Conservation (phyloP, 2,329 filamentous ascomycete species). For the Lecanosticta acicola region DNA sequence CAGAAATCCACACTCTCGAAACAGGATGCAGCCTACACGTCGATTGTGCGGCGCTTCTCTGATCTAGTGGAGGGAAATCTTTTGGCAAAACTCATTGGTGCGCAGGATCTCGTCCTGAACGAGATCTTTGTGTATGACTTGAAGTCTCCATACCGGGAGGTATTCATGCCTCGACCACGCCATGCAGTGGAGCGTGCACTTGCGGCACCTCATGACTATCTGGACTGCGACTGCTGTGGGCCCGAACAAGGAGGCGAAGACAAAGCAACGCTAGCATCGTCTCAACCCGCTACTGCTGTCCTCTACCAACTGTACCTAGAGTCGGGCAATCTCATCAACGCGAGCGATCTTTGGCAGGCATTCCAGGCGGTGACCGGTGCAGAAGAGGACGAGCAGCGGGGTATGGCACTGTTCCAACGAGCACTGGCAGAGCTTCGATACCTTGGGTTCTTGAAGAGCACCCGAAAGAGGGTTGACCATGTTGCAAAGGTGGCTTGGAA, state of each 20-base stretch:
- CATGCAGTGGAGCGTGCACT: slow-evolving; percentile 66
- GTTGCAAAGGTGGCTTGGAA: slow-evolving; percentile 77
- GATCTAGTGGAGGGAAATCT: slow-evolving; percentile 48
- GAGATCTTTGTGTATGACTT: slow-evolving; percentile 74
- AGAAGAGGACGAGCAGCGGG: slow-evolving; percentile 31
- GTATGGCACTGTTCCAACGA: slow-evolving; percentile 70
- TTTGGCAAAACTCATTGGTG: slow-evolving; percentile 42
- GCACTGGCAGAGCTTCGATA: slow-evolving; percentile 77
- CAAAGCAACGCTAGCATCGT: slow-evolving; percentile 49
- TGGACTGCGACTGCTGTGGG: slow-evolving; percentile 65
- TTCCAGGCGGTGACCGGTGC: slow-evolving; percentile 59
- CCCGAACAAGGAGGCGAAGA: slow-evolving; percentile 37
- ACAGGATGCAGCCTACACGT: slow-evolving; percentile 65
- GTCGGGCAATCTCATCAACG: slow-evolving; percentile 69
- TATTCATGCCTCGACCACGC: slow-evolving; percentile 69
- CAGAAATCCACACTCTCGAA: slow-evolving; percentile 66
- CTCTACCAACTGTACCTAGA: slow-evolving; percentile 76
- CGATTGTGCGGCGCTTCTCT: slow-evolving; percentile 55
- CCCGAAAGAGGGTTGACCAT: slow-evolving; percentile 87
- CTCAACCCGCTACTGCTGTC: slow-evolving; percentile 64
- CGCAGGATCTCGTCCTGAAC: slow-evolving; percentile 54
- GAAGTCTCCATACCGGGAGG: slow-evolving; percentile 62
- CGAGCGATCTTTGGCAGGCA: slow-evolving; percentile 72
- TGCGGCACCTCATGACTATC: slow-evolving; percentile 67
- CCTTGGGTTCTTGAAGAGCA: slow-evolving; percentile 82